Base-by-base conservation (phyloP, 2,329 filamentous ascomycete species). In the Metarhizium sp. region DNA sequence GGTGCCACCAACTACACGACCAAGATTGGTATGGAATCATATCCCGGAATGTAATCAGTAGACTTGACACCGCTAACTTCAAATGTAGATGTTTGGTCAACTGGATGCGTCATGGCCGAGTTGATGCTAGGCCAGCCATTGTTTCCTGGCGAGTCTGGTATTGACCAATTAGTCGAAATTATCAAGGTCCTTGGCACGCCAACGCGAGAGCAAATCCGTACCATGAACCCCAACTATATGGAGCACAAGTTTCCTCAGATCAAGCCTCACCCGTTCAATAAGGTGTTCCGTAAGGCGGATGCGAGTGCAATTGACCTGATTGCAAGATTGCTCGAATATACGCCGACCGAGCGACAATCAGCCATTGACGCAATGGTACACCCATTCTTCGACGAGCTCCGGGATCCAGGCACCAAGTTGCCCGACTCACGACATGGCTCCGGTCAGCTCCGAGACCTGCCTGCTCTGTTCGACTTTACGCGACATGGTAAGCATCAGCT, bases 151-250 rank as follows among this genome's bases (percentile, higher is more conserved):
- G 94, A 99, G 74, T 99, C 94, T 50, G 94, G 94, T 61, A 99
- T 99, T 67, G 94, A 99, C 70, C 94, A 99, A 71, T 79, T 99
- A 51, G 94, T 99, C 49, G 94, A 99, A 74, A 99, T 99, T 70
- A 99, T 99, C 80, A 99, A 99, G 77, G 92, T 99, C 53, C 78
- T 99, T 58, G 94, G 94, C 58, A 99, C 94, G 18, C 94, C 94
- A 18, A 97, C 94, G 40, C 84, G 94, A 61, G 94, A 99, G 72
- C 94, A 99, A 74, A 99, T 99, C 67, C 89, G 94, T 64, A 99
- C 94, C 62, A 99, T 99, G 94, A 99, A 99, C 74, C 94, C 94
- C 57, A 99, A 99, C 75, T 99, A 99, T 75, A 99, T 99, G 94
- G 94, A 99, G 77, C 94, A 99, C 78, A 97, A 97, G 78, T 99